Evolutionary conservation across 2,329 filamentous ascomycete genomes (phyloP).

Genomic region (Aureobasidium sp.): DNA sequence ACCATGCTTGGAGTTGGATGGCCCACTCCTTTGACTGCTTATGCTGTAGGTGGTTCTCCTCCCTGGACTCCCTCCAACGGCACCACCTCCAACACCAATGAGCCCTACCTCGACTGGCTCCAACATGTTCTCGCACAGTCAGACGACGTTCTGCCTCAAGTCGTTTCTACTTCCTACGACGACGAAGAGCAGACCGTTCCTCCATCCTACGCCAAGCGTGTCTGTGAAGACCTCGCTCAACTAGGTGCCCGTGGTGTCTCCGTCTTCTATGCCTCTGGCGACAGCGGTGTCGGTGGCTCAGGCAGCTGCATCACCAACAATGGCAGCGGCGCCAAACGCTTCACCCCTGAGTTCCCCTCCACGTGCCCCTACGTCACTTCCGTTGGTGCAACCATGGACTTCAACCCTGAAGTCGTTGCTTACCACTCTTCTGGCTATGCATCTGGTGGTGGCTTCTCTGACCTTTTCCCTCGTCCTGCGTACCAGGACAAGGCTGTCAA

Average conservation of each 20-base stretch:
- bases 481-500: conserved; percentile 39
- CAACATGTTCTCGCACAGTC: conserved; percentile 50
- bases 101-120: conserved; percentile 61
- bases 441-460: conserved; percentile 40
- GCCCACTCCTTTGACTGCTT: conserved; percentile 50
- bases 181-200: conserved; percentile 61
- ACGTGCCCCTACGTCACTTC: conserved; percentile 43
- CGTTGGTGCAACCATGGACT: conserved; percentile 38
- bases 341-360: conserved; percentile 42
- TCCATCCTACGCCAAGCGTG: conserved; percentile 51
- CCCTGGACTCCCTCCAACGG: conserved; percentile 45
- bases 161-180: conserved; percentile 60
- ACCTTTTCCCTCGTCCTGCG: conserved; percentile 37
- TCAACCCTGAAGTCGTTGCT: conserved; percentile 40
- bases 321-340: conserved; percentile 36
- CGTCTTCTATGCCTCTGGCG: conserved; percentile 58
- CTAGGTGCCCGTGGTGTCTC: conserved; percentile 62
- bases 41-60: conserved; percentile 52
- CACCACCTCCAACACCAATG: conserved; percentile 51
- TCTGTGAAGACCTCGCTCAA: conserved; percentile 58
- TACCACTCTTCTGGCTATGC: conserved; percentile 48
- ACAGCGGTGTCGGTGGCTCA: conserved; percentile 49
- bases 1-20: conserved; percentile 51
- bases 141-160: conserved; percentile 50
- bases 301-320: conserved; percentile 41